Base-by-base conservation (phyloP, 2,329 filamentous ascomycete genomes). In the Cytospora chrysosperma region DNA sequence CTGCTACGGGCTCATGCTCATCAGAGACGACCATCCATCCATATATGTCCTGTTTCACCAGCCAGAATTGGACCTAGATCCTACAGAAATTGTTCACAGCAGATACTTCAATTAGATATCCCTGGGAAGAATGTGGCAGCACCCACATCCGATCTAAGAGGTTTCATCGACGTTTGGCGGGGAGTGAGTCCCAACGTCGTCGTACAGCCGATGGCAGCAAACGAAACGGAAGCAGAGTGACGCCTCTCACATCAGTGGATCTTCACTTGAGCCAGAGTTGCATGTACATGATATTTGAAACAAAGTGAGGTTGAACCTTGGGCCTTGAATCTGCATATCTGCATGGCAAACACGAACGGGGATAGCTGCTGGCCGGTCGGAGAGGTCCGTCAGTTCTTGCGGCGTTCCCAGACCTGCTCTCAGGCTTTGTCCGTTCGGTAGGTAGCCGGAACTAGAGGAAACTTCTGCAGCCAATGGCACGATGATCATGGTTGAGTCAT, bases 401-500 rank as follows among this genome's bases (percentile, higher is more conserved):
- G 26, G n/a, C 28, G 24, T 27, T 24, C 32, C 17, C 43, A 34
- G 51, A 54, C 21, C 37, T 21, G 26, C 32, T 55, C 43, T 50
- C 47, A 52, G 51, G 51, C 21, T n/a, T 40, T 43, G 58, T 52
- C 37, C 51, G 51, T 24, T 60, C 58, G 51, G 58, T 49, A 40
- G 51, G 58, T 55, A 60, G 58, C 58, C 58, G 58, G 37, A 27
- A 61, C 51, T 24, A 37, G 30, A 52, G 37, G 37, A 34, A 26
- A 30, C 1, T 26, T 50, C n/a, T 24, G 50, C 10, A 27, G 47
- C 59, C 51, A 61, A 61, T 61, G 58, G 51, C 58, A 43, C 51
- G 34, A 47, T 60, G 21, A 34, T 54, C 50, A 32, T 24, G 26
- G 37, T 49, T 47, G 51, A 61, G 58, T 61, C 58, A 61, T 61